Base-by-base conservation (phyloP, 495 filamentous ascomycete genomes). In the Penicillium flavigenum region DNA sequence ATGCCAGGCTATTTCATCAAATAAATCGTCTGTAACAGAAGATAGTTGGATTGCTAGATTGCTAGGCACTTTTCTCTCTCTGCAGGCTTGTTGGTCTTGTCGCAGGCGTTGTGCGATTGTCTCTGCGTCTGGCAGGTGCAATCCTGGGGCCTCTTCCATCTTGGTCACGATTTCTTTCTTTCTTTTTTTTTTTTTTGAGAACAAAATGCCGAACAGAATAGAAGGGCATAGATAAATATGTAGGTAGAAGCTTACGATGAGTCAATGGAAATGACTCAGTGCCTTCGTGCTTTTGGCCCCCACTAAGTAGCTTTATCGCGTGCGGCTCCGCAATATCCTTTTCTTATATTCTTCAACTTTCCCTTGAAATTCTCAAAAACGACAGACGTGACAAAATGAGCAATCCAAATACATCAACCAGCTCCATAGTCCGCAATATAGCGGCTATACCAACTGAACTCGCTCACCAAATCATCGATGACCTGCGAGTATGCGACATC, bases 41-140 rank as follows among this genome's bases (percentile, higher is more conserved):
- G 61, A 69, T 47, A 67, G 44, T 47, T 61, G 61, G 3, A 56
- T 42, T 10, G 57, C 67, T 16, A 73, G 60, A 6, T 58, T 51
- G 46, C 60, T 68, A 22, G 71, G 71, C 2, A 68, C 20, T 19
- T 45, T 58, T 8, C 52, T 56, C n/a, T 61, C 42, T 17, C 54
- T 29, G 49, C 70, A 73, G 39, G 52, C 52, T 29, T 60, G 32
- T 47, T 72, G 67, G 42, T 72, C 66, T 19, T 47, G 47, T 27
- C 61, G 62, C 32, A 73, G 57, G 44, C 64, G 61, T 22, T 49
- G 45, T 14, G 62, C 70, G 19, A 67, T 64, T 17, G 47, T 51
- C n/a, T 59, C 47, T 6, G 66, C 48, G 38, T 62, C 50, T 45
- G 16, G 17, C 16, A 42, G 27, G n/a, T n/a, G 4, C 10, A 54